Percentiles rank a stretch among this genome's conserved stretches.
These are phyloP conservation scores for Russula lepida DNA, from an alignment of 768 basidiomycete species.

Conservation along the genomic window DNA sequence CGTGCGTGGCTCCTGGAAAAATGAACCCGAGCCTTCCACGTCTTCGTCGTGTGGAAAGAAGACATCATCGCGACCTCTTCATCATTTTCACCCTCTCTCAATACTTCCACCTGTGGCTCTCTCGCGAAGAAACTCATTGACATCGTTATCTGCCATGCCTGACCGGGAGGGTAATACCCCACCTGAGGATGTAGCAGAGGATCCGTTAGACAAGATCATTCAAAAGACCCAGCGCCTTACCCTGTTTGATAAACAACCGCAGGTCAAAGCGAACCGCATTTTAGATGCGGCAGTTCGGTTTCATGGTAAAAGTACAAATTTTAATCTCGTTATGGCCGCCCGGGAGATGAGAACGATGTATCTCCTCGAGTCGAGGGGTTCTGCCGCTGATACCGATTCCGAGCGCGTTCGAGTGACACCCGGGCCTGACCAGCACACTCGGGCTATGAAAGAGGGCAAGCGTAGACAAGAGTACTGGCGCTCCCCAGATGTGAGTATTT, in stretches of 20 bases:
- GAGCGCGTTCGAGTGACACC: not conserved
- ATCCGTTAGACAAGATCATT: not conserved
- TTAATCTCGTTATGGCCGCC: constrained; percentile 6
- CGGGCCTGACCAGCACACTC: not conserved
- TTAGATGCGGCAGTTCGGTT: constrained; percentile 14
- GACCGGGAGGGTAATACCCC: not conserved
- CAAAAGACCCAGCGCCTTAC: constrained; percentile 15
- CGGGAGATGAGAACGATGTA: constrained; percentile 6
- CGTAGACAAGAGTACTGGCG: constrained; percentile 18
- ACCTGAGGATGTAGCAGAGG: constrained; percentile 6
- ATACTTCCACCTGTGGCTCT: not conserved
- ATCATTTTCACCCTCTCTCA: constrained; percentile 4
- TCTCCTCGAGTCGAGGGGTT: constrained; percentile 4
- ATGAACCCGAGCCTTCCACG: constrained; percentile 19
- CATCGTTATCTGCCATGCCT: not conserved
- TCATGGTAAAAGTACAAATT: constrained; percentile 18
- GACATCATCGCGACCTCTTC: not conserved
- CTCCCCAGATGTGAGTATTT: constrained; percentile 16
- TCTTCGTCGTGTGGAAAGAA: constrained; percentile 7
- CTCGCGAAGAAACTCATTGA: not conserved
- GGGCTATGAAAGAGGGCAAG: not conserved
- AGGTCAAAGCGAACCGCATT: constrained; percentile 14
- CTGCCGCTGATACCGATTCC: constrained; percentile 1
- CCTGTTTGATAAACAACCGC: constrained; percentile 7
- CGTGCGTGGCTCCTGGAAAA: constrained; percentile 57